Base-by-base conservation (phyloP, 2,329 filamentous ascomycete species). In the Fusarium sororula region DNA sequence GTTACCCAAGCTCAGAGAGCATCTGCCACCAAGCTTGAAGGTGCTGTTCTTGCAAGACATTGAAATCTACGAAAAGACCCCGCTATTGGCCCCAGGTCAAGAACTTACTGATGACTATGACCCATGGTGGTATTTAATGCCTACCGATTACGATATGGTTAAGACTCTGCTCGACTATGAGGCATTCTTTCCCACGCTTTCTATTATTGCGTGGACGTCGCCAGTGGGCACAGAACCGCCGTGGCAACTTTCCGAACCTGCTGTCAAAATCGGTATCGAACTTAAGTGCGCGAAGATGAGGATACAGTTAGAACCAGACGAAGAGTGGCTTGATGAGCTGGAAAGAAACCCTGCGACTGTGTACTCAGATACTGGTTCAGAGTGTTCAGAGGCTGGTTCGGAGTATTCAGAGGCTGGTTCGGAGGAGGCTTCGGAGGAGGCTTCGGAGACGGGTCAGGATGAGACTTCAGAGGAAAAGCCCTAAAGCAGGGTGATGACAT, bases 401-500 rank as follows among this genome's bases (percentile, higher is more conserved):
- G 47, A 39, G 38, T 7, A 20, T 22, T 35, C 32, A 14, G 32
- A 38, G 10, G 22, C 18, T 17, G 50, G 32, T 6, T 18, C 5
- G 10, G n/a, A 38, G 18, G 50, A 37, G n/a, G 10, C 32, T 53
- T 26, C 18, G 12, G 24, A 17, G 24, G 50, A 37, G n/a, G 10
- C 32, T 53, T 26, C 18, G 12, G 24, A 17, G 24, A 26, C 24
- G 24, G 24, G 24, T 26, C 24, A 26, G 10, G n/a, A 38, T 7
- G 50, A 37, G n/a, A 20, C 32, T 53, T 26, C 14, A 13, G 24
- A 17, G 24, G 24, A 26, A 22, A 5, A 18, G 15, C 13, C 24
- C 2, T 41, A 6, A 28, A 5, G n/a, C 13, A 12, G 7, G 1
- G 7, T 14, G 3, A 37, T 28, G 15, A 14, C 17, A 3, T 9